phyloP scores from a whole-genome alignment of 1,139 yeast genomes.

The Yamadazyma triangularis region DNA sequence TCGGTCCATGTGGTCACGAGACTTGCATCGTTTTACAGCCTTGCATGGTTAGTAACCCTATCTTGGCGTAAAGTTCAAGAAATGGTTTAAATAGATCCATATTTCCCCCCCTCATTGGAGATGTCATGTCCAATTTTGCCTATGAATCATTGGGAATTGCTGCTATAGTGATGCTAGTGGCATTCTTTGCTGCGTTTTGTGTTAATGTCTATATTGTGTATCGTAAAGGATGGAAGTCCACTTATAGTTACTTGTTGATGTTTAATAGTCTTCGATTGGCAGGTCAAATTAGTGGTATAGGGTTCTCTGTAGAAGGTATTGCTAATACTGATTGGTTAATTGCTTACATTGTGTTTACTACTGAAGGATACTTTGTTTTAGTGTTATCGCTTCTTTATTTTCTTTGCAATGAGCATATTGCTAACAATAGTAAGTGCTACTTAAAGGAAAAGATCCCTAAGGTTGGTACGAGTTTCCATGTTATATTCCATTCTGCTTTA shows the following conservation, averaged over 20 bases:
- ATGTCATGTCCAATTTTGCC: no score
- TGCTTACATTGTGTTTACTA: conserved; percentile 34
- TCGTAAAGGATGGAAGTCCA: conserved; percentile 18
- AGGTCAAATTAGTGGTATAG: conserved; percentile 34
- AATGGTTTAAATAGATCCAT: no score
- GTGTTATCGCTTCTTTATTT: conserved; percentile 25
- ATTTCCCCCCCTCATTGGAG: no score
- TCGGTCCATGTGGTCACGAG: no score
- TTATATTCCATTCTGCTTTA: conserved; percentile 20
- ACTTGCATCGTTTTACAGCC: no score
- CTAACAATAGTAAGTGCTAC: neutral
- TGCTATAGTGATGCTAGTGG: conserved; percentile 25
- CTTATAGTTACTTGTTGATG: conserved; percentile 20
- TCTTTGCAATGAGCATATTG: conserved; percentile 21
- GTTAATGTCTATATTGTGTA: conserved; percentile 13
- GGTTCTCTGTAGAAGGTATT: conserved; percentile 26
- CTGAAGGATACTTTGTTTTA: conserved; percentile 36
- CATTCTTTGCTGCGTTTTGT: conserved; percentile 20
- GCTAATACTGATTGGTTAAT: conserved; percentile 28
- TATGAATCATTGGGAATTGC: conserved; percentile 27
- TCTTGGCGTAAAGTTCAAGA: no score
- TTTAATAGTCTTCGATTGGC: conserved; percentile 29
- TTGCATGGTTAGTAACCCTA: no score
- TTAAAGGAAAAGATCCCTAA: no score
- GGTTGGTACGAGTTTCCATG: no score